Percentiles rank a stretch among this genome's conserved stretches.
phyloP scores from a whole-genome alignment of 1,284 basidiomycete genomes.

The Tylopilus sp. region DNA sequence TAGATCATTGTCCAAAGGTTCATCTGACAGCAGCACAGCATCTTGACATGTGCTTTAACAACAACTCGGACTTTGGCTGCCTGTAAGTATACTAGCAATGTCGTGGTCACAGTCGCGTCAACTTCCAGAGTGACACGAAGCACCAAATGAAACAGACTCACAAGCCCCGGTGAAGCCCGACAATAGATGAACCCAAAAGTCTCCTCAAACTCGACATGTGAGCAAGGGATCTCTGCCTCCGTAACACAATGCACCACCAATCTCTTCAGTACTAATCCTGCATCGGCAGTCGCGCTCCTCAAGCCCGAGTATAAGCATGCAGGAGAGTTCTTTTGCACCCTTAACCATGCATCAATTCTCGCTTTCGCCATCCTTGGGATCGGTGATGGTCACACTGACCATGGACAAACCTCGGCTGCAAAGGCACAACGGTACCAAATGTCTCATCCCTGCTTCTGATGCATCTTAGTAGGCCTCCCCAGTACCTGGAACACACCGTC shows the following conservation, averaged over 20 bases:
- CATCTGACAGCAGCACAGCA: too few species aligned
- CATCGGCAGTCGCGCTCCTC: neutral
- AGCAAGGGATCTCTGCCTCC: too few species aligned
- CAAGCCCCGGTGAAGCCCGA: too few species aligned
- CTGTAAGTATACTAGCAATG: too few species aligned
- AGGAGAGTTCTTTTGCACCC: slow-evolving; percentile 55
- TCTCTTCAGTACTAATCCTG: slow-evolving; percentile 58
- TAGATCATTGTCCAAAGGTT: too few species aligned
- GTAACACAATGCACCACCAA: slow-evolving; percentile 45
- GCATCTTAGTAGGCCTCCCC: slow-evolving; percentile 48
- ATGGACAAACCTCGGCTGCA: slow-evolving; percentile 23
- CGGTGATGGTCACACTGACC: slow-evolving; percentile 22
- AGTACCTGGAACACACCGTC: slow-evolving; percentile 60
- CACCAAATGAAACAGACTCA: too few species aligned
- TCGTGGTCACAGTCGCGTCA: too few species aligned
- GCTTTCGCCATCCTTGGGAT: slow-evolving; percentile 12
- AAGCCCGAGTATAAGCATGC: slow-evolving; percentile 20
- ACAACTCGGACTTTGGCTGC: too few species aligned
- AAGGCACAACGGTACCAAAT: slow-evolving; percentile 55
- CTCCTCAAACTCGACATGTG: too few species aligned
- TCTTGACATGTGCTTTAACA: too few species aligned
- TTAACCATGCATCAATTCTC: slow-evolving; percentile 43
- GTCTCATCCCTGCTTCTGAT: slow-evolving; percentile 48
- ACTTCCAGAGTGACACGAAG: too few species aligned
- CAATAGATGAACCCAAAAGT: too few species aligned